phyloP scores from a whole-genome alignment of 2,329 filamentous ascomycete genomes.

The Amauroascus niger region DNA sequence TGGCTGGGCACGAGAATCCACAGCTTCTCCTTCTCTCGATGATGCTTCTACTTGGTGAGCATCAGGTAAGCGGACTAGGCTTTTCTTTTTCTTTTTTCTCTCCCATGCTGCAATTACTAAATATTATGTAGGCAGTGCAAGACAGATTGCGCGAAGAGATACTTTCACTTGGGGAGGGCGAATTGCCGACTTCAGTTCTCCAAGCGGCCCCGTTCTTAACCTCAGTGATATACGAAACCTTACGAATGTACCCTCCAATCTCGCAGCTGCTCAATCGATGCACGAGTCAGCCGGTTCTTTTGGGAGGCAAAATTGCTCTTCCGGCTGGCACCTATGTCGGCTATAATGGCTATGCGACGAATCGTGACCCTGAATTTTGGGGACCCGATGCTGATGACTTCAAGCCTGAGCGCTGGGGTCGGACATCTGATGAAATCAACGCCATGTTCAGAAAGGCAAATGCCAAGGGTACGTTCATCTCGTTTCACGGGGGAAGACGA shows the following conservation, averaged over 20 bases:
- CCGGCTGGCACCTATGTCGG: constrained; percentile 32
- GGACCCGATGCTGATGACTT: constrained; percentile 28
- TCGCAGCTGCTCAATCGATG: constrained; percentile 43
- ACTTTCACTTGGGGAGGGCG: neutral
- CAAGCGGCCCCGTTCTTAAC: neutral
- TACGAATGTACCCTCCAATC: constrained; percentile 44
- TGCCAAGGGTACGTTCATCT: constrained; percentile 23
- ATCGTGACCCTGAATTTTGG: constrained; percentile 30
- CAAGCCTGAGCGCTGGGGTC: constrained; percentile 31
- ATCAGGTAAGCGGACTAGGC: neutral
- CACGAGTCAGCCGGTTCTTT: constrained; percentile 24
- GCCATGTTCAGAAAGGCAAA: constrained; percentile 21
- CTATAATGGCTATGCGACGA: constrained; percentile 36
- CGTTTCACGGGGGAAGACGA: constrained; percentile 26
- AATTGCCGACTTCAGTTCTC: neutral
- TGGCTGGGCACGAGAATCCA: constrained; percentile 38
- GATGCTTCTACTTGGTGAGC: constrained; percentile 22
- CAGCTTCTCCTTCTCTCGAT: constrained; percentile 32
- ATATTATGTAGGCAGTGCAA: neutral
- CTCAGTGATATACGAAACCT: constrained; percentile 23
- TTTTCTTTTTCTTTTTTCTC: neutral
- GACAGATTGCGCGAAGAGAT: neutral
- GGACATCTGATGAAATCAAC: constrained; percentile 28
- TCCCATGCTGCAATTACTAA: neutral
- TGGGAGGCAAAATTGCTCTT: constrained; percentile 26